phyloP scores from a whole-genome alignment of 139 green algal genomes.

The Tetradesmus lagerheimii region DNA sequence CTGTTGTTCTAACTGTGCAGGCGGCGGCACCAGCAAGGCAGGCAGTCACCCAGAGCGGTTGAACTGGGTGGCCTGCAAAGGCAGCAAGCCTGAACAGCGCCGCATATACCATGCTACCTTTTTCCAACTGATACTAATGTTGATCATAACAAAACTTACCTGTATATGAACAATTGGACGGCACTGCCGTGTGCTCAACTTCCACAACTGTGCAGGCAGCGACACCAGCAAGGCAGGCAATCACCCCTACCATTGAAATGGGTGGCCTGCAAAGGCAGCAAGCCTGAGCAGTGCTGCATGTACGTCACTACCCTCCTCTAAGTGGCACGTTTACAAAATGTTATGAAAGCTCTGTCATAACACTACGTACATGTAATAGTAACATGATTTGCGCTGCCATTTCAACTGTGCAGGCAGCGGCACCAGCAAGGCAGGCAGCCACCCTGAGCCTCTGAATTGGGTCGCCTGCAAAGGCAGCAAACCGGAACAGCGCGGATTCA shows the following conservation, averaged over 20 bases:
- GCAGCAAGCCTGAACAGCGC: conserved; percentile 53
- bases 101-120: conserved; percentile 57
- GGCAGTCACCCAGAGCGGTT: background rate
- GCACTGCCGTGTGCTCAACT: conserved; percentile 35
- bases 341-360: too few relatives aligned
- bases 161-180: too few relatives aligned
- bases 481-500: conserved; percentile 73
- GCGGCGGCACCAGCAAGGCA: background rate
- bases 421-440: background rate
- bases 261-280: background rate
- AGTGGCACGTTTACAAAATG: too few relatives aligned
- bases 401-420: background rate
- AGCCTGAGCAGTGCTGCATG: background rate
- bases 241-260: background rate
- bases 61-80: conserved; percentile 63
- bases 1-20: background rate
- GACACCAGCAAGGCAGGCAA: too few relatives aligned
- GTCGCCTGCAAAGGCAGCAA: conserved; percentile 63
- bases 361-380: too few relatives aligned
- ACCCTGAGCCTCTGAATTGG: conserved; percentile 41
- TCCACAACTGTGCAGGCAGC: too few relatives aligned
- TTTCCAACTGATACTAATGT: background rate
- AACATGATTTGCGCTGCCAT: background rate
- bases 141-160: too few relatives aligned
- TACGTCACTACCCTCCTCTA: too few relatives aligned